Evolutionary conservation across 2,329 filamentous ascomycete genomes (phyloP).

Genomic region (Fusarium incarnatum): DNA sequence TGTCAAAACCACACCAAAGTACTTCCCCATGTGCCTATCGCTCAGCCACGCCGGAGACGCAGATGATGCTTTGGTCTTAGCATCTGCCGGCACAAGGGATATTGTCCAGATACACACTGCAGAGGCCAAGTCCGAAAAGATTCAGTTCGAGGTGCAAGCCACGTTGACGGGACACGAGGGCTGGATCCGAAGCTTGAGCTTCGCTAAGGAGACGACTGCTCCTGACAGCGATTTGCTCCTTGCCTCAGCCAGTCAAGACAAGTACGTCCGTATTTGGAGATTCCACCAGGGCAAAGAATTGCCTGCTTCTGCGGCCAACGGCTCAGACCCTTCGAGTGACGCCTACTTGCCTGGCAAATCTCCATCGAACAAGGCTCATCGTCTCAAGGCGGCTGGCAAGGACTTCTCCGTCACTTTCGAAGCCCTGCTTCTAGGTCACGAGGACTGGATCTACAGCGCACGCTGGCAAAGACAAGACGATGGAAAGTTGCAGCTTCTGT

Average conservation of each 20-base stretch:
- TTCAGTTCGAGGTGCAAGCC: constrained; percentile 76
- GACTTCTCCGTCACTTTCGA: constrained; percentile 92
- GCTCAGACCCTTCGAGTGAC: constrained; percentile 67
- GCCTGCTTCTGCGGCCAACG: constrained; percentile 65
- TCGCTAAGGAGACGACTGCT: constrained; percentile 71
- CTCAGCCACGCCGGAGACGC: constrained; percentile 69
- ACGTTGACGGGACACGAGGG: constrained; percentile 91
- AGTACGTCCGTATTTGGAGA: constrained; percentile 95
- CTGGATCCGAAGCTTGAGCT: constrained; percentile 90
- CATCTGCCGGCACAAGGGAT: constrained; percentile 85
- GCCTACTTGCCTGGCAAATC: constrained; percentile 75
- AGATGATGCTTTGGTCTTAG: constrained; percentile 72
- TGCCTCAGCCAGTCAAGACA: constrained; percentile 95
- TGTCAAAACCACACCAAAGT: constrained; percentile 79
- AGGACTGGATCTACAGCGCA: constrained; percentile 97
- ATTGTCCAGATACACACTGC: constrained; percentile 84
- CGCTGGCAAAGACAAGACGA: constrained; percentile 72
- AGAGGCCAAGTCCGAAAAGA: constrained; percentile 52
- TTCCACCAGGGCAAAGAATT: constrained; percentile 77
- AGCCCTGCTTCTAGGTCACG: constrained; percentile 91
- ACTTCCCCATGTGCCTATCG: constrained; percentile 83
- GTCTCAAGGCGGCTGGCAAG: constrained; percentile 69
- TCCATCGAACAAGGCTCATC: constrained; percentile 89
- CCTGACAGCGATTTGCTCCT: constrained; percentile 77
- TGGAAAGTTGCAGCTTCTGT: constrained; percentile 77